Evolutionary conservation across 306 rosid species (phyloP).

Genomic region (Prunus armeniaca): DNA sequence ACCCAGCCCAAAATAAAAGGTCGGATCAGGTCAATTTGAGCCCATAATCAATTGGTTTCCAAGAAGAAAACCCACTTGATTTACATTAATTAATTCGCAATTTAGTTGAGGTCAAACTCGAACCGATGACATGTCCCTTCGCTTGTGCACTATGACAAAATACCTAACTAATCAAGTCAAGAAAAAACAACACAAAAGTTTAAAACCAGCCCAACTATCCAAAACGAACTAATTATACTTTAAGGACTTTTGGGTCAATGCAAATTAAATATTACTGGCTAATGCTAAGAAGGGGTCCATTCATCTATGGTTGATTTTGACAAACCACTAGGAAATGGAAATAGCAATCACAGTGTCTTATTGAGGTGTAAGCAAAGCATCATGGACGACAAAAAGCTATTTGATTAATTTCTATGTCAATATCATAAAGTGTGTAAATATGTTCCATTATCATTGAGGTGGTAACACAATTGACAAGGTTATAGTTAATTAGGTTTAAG

Average conservation of each 20-base stretch:
- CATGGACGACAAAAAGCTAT: background rate
- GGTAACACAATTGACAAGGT: background rate
- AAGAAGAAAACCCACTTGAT: background rate
- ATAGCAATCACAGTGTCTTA: background rate
- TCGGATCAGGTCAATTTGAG: background rate
- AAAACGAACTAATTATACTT: background rate
- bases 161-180: background rate
- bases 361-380: background rate
- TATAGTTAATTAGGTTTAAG: too few species aligned
- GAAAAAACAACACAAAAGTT: background rate
- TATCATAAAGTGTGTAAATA: background rate
- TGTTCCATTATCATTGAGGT: background rate
- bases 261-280: background rate
- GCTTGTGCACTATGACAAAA: background rate
- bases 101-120: too few species aligned
- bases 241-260: background rate
- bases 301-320: conserved; percentile 1
- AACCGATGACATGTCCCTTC: too few species aligned
- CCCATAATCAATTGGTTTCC: background rate
- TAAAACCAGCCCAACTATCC: background rate
- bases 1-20: background rate
- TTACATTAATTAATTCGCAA: background rate
- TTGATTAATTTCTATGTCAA: background rate
- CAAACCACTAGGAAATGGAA: background rate
- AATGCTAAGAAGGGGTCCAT: background rate